Conservation (phyloP, 1,139 yeast species). For the Nakaseomyces uthaithaninus region DNA sequence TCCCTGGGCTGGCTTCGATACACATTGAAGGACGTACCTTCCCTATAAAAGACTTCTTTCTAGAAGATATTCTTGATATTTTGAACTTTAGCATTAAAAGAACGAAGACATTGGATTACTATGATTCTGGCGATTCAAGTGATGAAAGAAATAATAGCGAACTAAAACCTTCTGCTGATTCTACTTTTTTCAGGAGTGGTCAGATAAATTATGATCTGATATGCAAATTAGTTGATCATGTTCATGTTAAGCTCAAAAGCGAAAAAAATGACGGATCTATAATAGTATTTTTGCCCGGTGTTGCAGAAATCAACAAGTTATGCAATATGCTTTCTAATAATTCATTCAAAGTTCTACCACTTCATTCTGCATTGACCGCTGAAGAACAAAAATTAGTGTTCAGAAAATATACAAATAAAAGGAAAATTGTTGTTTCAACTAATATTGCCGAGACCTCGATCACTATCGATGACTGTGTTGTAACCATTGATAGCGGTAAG, state of each 20-base stretch:
- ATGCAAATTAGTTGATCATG: slow-evolving; percentile 44
- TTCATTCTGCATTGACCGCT: slow-evolving; percentile 81
- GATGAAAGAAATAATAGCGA: slow-evolving; percentile 21
- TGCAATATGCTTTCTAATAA: slow-evolving; percentile 29
- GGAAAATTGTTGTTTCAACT: slow-evolving; percentile 86
- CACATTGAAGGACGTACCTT: slow-evolving; percentile 92
- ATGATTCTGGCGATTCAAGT: slow-evolving; percentile 13
- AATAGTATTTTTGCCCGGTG: slow-evolving; percentile 81
- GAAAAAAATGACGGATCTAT: slow-evolving; percentile 59
- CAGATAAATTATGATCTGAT: slow-evolving; percentile 68
- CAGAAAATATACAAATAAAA: slow-evolving; percentile 43
- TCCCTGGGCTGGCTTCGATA: slow-evolving; percentile 40
- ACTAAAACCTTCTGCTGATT: slow-evolving; percentile 52
- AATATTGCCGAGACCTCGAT: slow-evolving; percentile 84
- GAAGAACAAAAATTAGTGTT: slow-evolving; percentile 77
- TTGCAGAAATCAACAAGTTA: slow-evolving; percentile 71
- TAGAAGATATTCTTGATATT: slow-evolving; percentile 53
- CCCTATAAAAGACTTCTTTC: slow-evolving; percentile 70
- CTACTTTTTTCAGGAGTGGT: slow-evolving; percentile 55
- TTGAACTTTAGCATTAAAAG: slow-evolving; percentile 45
- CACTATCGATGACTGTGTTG: slow-evolving; percentile 90
- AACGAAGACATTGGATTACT: slow-evolving; percentile 16
- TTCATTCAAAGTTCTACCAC: slow-evolving; percentile 47
- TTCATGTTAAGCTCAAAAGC: slow-evolving; percentile 41
- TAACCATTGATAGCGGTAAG: slow-evolving; percentile 80